Conservation (phyloP, 2,329 filamentous ascomycete genomes). For the Trichoderma sp. region DNA sequence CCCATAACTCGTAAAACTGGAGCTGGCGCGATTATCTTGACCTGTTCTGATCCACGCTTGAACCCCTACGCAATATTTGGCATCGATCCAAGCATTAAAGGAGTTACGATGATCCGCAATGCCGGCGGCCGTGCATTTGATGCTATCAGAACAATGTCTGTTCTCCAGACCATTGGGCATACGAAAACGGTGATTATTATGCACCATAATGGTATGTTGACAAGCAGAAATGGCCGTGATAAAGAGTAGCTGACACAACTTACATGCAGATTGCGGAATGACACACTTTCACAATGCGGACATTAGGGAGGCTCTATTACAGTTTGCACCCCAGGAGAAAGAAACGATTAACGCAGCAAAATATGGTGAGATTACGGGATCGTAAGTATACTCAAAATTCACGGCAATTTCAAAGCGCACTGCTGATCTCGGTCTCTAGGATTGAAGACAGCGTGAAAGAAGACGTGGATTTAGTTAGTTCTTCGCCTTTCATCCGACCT, state of each 20-base stretch:
- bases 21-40: slow-evolving; percentile 3
- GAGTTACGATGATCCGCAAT: slow-evolving; percentile 15
- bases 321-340: slow-evolving; percentile 9
- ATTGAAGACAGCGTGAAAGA: slow-evolving; percentile 12
- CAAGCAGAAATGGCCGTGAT: too few relatives aligned
- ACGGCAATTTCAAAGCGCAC: too few relatives aligned
- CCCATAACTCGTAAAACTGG: not conserved
- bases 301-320: slow-evolving; percentile 2
- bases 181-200: slow-evolving; percentile 11
- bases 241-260: not conserved
- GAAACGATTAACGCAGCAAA: slow-evolving; percentile 6
- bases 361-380: slow-evolving; percentile 10
- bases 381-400: not conserved
- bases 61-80: slow-evolving; percentile 2
- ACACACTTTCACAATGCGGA: slow-evolving; percentile 6
- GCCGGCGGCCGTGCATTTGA: slow-evolving; percentile 18
- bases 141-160: slow-evolving; percentile 2
- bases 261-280: slow-evolving; percentile 11
- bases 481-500: not conserved
- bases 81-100: not conserved
- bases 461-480: not conserved
- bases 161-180: slow-evolving; percentile 13
- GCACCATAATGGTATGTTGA: slow-evolving; percentile 1
- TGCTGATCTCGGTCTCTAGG: not conserved
- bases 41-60: slow-evolving; percentile 15